Percentiles rank a stretch among this genome's conserved stretches.
These are phyloP conservation scores for Dendrobium nobile DNA, from an alignment of 106 monocot species.

Conservation along the genomic window DNA sequence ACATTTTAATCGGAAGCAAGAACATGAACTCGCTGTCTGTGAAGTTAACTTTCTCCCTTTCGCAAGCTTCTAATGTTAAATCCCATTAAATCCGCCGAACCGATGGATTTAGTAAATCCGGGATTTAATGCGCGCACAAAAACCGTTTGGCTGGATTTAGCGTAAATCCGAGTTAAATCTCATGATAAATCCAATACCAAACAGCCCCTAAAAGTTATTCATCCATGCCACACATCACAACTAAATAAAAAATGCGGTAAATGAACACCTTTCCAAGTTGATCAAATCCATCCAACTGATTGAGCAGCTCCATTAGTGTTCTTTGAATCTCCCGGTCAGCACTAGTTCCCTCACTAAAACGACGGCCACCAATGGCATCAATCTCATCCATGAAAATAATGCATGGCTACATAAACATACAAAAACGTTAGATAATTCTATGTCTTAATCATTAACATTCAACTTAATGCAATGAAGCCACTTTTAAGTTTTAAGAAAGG, in stretches of 20 bases:
- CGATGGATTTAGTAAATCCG: too few relatives aligned
- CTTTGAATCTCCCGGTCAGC: slow-evolving; percentile 59
- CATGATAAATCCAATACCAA: too few relatives aligned
- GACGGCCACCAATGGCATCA: slow-evolving; percentile 80
- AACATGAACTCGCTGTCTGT: too few relatives aligned
- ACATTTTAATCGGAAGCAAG: too few relatives aligned
- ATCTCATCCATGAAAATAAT: slow-evolving; percentile 89
- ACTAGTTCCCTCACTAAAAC: slow-evolving; percentile 81
- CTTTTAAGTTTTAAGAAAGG: neutral
- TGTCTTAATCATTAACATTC: neutral
- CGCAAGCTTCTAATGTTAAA: too few relatives aligned
- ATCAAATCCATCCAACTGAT: slow-evolving; percentile 97
- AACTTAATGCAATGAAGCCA: neutral
- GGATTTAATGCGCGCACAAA: too few relatives aligned
- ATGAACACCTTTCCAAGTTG: slow-evolving; percentile 61
- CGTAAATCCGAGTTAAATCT: too few relatives aligned
- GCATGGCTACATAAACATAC: slow-evolving; percentile 41
- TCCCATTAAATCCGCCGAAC: too few relatives aligned
- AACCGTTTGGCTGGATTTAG: too few relatives aligned
- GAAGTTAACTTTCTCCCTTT: too few relatives aligned
- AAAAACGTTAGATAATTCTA: slow-evolving; percentile 4
- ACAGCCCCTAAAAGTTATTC: too few relatives aligned
- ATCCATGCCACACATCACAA: neutral
- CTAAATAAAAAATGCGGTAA: neutral
- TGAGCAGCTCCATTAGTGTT: slow-evolving; percentile 98